Percentiles rank a stretch among this genome's conserved stretches.
Evolutionary conservation across 768 basidiomycete genomes (phyloP).

Genomic region (Boletus rubroflammeus): DNA sequence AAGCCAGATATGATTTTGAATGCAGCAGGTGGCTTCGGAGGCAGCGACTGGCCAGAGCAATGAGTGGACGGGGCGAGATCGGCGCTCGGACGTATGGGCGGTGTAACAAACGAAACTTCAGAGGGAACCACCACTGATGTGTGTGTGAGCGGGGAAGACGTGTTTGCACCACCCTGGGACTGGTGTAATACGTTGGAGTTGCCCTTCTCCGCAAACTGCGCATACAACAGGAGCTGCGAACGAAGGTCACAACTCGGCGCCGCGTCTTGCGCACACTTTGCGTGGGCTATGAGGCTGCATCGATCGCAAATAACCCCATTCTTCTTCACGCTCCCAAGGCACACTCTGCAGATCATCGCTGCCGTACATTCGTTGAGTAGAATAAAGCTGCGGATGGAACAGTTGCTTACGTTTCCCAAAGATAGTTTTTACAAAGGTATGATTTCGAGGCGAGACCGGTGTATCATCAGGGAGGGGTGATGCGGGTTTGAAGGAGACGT

Average conservation of each 20-base stretch:
- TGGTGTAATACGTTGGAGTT: slow-evolving; percentile 54
- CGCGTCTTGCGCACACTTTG: slow-evolving; percentile 68
- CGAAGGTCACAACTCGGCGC: slow-evolving; percentile 81
- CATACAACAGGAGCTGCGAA: slow-evolving; percentile 73
- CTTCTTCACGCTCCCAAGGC: slow-evolving; percentile 75
- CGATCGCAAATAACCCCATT: slow-evolving; percentile 83
- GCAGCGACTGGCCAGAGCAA: slow-evolving; percentile 15
- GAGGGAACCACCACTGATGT: slow-evolving; percentile 45
- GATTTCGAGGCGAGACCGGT: slow-evolving; percentile 59
- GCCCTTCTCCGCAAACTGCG: slow-evolving; percentile 72
- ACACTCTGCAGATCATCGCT: slow-evolving; percentile 90
- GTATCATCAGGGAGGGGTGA: slow-evolving; percentile 32
- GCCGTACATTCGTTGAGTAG: slow-evolving; percentile 9
- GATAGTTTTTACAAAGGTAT: slow-evolving; percentile 87
- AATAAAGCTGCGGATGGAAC: neutral
- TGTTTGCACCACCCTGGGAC: slow-evolving; percentile 43
- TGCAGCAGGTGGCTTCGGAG: slow-evolving; percentile 49
- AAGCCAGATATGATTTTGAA: slow-evolving; percentile 66
- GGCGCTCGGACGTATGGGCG: slow-evolving; percentile 46
- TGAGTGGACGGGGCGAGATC: slow-evolving; percentile 39
- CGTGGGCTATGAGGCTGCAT: slow-evolving; percentile 86
- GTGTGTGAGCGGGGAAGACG: neutral
- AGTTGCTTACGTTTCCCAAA: slow-evolving; percentile 80
- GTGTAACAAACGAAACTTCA: slow-evolving; percentile 51
- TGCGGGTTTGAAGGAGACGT: slow-evolving; percentile 36